phyloP scores from a whole-genome alignment of 2,329 filamentous ascomycete genomes.

The Epichloe festucae region DNA sequence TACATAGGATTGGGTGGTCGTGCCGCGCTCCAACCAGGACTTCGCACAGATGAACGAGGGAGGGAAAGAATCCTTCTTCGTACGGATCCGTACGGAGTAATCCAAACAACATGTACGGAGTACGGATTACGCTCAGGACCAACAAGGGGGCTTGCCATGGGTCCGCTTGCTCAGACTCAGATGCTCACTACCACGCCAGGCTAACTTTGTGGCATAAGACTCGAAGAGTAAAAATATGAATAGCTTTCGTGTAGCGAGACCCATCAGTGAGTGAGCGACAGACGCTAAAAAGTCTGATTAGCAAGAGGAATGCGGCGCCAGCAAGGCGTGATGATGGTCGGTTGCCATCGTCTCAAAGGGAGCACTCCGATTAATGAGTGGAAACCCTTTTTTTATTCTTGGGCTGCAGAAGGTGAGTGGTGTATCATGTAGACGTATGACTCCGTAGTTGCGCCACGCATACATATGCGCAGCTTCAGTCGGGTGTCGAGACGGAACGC shows the following conservation, averaged over 20 bases:
- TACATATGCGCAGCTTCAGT: neutral
- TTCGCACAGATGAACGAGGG: no score
- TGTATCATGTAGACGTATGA: neutral
- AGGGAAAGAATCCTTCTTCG: no score
- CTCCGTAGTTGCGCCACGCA: neutral
- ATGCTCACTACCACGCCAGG: neutral
- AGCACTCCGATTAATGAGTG: neutral
- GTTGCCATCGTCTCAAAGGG: neutral
- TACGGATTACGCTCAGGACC: conserved; percentile 1
- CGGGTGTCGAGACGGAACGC: neutral
- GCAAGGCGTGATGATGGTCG: neutral
- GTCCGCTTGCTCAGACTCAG: conserved; percentile 1
- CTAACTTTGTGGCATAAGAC: neutral
- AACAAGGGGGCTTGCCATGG: conserved; percentile 5
- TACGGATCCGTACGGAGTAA: neutral
- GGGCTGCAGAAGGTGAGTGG: no score
- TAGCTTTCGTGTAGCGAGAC: neutral
- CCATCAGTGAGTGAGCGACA: neutral
- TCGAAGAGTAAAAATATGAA: neutral
- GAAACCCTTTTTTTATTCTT: neutral
- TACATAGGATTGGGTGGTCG: neutral
- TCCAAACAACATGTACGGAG: neutral
- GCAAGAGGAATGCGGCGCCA: conserved; percentile 1
- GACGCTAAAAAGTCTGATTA: conserved; percentile 3
- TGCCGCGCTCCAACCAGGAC: conserved; percentile 1